A percentile compares a stretch with the other conserved stretches of the same genome.
Evolutionary conservation across 495 filamentous ascomycete genomes (phyloP).

Genomic region (Echria macrotheca): DNA sequence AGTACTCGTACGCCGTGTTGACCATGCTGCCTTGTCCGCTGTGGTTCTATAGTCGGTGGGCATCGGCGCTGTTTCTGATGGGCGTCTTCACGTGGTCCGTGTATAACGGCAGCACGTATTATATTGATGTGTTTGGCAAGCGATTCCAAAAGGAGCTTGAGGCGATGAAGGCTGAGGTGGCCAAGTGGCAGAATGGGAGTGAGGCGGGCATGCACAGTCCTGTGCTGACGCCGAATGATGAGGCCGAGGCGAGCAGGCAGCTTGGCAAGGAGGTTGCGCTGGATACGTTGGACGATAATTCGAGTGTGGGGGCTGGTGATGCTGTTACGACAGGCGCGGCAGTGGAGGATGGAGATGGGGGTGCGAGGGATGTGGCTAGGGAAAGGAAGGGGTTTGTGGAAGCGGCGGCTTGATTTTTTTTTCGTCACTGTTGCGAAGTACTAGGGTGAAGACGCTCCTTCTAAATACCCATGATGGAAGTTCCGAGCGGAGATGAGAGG

Average conservation of each 20-base stretch:
- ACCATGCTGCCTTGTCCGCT: conserved; percentile 93
- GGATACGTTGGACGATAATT: conserved; percentile 11
- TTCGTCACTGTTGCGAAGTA: not conserved
- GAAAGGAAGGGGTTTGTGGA: conserved; percentile 31
- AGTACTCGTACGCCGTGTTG: conserved; percentile 81
- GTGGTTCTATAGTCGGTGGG: conserved; percentile 89
- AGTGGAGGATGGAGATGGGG: conserved; percentile 39
- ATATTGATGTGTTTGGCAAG: conserved; percentile 95
- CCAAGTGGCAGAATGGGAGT: conserved; percentile 70
- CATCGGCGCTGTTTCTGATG: conserved; percentile 68
- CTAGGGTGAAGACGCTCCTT: not conserved
- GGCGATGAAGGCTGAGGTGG: conserved; percentile 79
- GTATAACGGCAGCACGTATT: conserved; percentile 93
- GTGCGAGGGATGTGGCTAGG: conserved; percentile 35
- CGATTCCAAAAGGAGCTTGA: conserved; percentile 96
- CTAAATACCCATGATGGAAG: too few species aligned
- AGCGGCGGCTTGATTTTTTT: not conserved
- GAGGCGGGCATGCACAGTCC: conserved; percentile 39
- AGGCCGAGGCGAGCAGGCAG: conserved; percentile 7
- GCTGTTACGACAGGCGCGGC: too few species aligned
- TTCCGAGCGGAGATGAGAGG: too few species aligned
- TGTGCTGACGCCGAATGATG: conserved; percentile 31
- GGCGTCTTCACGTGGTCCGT: conserved; percentile 84
- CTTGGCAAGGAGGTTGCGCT: conserved; percentile 16
- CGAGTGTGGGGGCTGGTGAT: conserved; percentile 4